Evolutionary conservation across 2,329 filamentous ascomycete genomes (phyloP).

Genomic region (Phaeosphaeria sp.): DNA sequence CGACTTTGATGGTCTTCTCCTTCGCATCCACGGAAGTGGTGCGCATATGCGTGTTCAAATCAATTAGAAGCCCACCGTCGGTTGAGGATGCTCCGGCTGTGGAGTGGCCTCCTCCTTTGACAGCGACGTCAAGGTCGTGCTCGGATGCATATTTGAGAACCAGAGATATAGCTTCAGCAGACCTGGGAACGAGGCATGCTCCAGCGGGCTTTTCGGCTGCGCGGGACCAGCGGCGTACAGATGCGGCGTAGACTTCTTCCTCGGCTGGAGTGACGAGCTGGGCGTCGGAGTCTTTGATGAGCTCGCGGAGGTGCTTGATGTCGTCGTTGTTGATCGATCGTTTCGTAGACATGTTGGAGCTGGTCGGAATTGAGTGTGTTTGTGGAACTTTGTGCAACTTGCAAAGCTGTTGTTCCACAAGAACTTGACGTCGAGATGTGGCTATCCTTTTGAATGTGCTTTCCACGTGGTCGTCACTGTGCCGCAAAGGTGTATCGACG

Average conservation of each 20-base stretch:
- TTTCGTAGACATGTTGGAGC: constrained; percentile 2
- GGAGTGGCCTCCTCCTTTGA: constrained; percentile 15
- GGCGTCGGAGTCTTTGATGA: constrained; percentile 6
- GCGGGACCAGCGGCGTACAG: constrained; percentile 11
- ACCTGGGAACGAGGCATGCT: constrained; percentile 11
- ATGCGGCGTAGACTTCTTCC: constrained; percentile 6
- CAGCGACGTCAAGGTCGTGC: constrained; percentile 10
- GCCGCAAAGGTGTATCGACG: neutral
- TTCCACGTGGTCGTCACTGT: neutral
- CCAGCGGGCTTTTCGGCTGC: constrained; percentile 11
- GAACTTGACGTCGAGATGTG: neutral
- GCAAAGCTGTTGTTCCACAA: neutral
- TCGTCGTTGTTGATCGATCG: constrained; percentile 1
- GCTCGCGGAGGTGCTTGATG: constrained; percentile 4
- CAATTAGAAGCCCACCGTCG: constrained; percentile 12
- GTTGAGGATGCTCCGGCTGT: constrained; percentile 16
- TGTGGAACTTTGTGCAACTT: neutral
- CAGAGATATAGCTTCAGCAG: constrained; percentile 8
- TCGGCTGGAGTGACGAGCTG: constrained; percentile 9
- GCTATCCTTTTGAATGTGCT: neutral
- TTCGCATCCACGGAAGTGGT: constrained; percentile 6
- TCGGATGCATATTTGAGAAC: constrained; percentile 12
- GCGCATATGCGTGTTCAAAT: constrained; percentile 13
- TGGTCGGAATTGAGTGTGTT: neutral
- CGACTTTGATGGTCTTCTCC: constrained; percentile 8